A percentile compares a stretch with the other conserved stretches of the same genome.
phyloP scores from a whole-genome alignment of 257 asterid species.

The Avicennia marina region DNA sequence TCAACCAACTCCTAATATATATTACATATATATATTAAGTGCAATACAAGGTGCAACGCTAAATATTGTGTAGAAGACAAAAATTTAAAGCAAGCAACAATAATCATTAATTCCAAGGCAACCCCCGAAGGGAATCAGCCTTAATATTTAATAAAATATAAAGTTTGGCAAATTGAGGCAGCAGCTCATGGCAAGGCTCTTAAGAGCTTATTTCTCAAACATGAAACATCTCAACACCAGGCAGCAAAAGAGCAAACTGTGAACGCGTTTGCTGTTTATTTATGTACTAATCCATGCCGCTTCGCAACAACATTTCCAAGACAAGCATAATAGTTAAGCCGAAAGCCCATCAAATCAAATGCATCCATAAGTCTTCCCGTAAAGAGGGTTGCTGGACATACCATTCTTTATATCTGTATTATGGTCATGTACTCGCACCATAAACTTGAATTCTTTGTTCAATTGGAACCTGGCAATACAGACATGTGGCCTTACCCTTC shows the following conservation, averaged over 20 bases:
- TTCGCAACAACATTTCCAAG: conserved; percentile 18
- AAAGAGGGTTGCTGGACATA: conserved; percentile 3
- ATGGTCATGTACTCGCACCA: conserved; percentile 40
- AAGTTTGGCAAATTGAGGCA: not conserved
- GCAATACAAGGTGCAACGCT: too few relatives aligned
- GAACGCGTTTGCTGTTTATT: conserved; percentile 23
- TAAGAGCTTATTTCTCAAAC: conserved; percentile 11
- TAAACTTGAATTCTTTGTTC: conserved; percentile 78
- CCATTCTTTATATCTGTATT: not conserved
- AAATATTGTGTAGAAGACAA: too few relatives aligned
- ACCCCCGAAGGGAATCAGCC: not conserved
- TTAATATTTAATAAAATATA: not conserved
- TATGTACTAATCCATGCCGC: conserved; percentile 21
- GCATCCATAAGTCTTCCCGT: not conserved
- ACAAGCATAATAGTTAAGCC: conserved; percentile 17
- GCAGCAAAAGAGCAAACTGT: conserved; percentile 21
- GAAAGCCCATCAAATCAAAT: not conserved
- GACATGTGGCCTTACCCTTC: conserved; percentile 71
- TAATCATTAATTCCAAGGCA: not conserved
- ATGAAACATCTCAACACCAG: not conserved
- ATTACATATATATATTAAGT: too few relatives aligned
- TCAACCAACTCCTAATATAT: too few relatives aligned
- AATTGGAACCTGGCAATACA: conserved; percentile 66
- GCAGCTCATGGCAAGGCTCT: conserved; percentile 18
- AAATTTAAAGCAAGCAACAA: too few relatives aligned